Base-by-base conservation (phyloP, 768 basidiomycete genomes). In the Hemileccinum impolitum region DNA sequence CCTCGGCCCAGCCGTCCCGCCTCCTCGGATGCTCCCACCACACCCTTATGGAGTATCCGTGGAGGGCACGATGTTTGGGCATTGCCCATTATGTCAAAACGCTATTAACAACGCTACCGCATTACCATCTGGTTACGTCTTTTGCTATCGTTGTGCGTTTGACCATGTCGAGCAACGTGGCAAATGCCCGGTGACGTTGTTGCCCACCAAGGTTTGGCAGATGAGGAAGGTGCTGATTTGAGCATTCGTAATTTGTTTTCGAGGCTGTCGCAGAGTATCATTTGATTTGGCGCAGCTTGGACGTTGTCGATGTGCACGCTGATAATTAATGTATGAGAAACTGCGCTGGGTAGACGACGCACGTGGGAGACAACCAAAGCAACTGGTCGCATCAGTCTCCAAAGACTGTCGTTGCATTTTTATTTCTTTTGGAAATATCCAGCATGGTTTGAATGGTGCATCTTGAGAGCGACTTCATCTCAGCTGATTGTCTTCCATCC, bases 111-210 rank as follows among this genome's bases (percentile, higher is more conserved):
- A 96, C 62, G 90, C 94, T 39, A 94, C 92, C 17, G 87, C 90
- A 31, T 68, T 94, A 32, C 91, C 94, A 13, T 91, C 89, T 37
- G 94, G 94, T 45, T 97, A 94, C 74, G 90, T 95, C 17, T 94
- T 91, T 59, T 96, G 94, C 68, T 97, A 94, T 65, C 82, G 87
- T 31, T 96, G 94, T 71, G 88, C 87, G 47, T 84, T 87, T 72
- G 84, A 87, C 52, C 80, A 90, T 57, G 82, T 94, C 31, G 82
- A 88, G 68, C 81, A 80, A 62, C 72, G 84, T 50, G 83, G 84
- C 35, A 79, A 72, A 66, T 97, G 94, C 72, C 94, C 94, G 51
- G 82, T 97, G 57, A 95, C 94, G 48, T 77, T 94, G 42, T 67
- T 90, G 45, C 84, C 84, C 3, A 76, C 84, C 18, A 77, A 77